These are phyloP conservation scores for Aspergillus unguis DNA, from an alignment of 2,329 filamentous ascomycete genomes.

Conservation along the genomic window DNA sequence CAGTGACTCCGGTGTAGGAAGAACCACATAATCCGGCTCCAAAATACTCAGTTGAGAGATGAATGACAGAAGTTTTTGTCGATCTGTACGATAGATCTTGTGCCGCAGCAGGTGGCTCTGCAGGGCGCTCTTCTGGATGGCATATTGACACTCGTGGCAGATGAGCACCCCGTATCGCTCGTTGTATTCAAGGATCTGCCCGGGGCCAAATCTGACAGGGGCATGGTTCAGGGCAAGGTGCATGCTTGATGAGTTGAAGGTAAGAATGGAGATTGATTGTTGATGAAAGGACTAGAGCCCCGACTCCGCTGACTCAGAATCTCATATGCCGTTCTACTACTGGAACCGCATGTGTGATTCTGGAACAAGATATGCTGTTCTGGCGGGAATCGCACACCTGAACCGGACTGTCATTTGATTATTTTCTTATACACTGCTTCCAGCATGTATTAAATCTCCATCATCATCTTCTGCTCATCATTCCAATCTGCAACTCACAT, in stretches of 20 bases:
- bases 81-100: slow-evolving; percentile 10
- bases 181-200: slow-evolving; percentile 4
- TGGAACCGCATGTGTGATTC: neutral
- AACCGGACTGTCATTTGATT: neutral
- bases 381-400: neutral
- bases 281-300: neutral
- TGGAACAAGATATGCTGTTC: neutral
- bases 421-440: neutral
- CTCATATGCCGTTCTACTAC: neutral
- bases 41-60: neutral
- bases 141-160: slow-evolving; percentile 12
- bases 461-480: neutral
- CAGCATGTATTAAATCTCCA: neutral
- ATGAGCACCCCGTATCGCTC: slow-evolving; percentile 4
- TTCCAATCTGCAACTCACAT: neutral
- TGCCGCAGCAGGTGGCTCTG: slow-evolving; percentile 12
- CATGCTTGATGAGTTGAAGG: neutral
- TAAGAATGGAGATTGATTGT: neutral
- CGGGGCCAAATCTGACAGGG: slow-evolving; percentile 1
- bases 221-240: neutral
- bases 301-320: neutral
- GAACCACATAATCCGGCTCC: slow-evolving; percentile 2
- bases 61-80: neutral
- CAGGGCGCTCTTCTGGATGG: slow-evolving; percentile 11
- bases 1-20: neutral